These are phyloP conservation scores for Vaccinium myrtillus DNA, from an alignment of 148 eudicot species.

Conservation along the genomic window DNA sequence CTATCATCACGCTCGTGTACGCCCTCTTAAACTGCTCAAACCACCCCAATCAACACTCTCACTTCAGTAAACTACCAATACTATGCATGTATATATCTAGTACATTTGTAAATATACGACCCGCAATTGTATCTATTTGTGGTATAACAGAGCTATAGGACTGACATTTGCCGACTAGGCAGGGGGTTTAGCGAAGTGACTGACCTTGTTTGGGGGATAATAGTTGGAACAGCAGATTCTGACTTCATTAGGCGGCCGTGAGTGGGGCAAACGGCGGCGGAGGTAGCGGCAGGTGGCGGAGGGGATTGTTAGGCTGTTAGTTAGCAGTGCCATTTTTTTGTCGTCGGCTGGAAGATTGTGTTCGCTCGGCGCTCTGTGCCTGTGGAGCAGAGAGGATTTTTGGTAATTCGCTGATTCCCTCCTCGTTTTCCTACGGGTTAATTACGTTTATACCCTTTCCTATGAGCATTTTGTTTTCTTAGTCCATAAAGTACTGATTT, in stretches of 20 bases:
- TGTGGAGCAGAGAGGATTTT: too few relatives aligned
- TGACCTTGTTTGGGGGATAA: constrained; percentile 29
- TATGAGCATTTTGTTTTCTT: too few relatives aligned
- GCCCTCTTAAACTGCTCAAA: constrained; percentile 51
- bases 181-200: constrained; percentile 4
- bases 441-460: too few relatives aligned
- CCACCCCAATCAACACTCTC: not conserved
- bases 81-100: not conserved
- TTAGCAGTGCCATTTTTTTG: too few relatives aligned
- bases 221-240: constrained; percentile 21
- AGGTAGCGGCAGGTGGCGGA: not conserved
- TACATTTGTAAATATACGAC: not conserved
- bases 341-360: too few relatives aligned
- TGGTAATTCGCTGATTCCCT: too few relatives aligned
- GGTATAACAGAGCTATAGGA: not conserved
- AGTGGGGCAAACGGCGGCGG: constrained; percentile 4
- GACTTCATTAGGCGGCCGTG: constrained; percentile 10
- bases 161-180: not conserved
- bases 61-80: not conserved
- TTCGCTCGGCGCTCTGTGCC: too few relatives aligned
- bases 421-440: too few relatives aligned
- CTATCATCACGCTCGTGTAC: constrained; percentile 89
- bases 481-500: too few relatives aligned
- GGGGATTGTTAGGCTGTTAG: too few relatives aligned
- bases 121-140: not conserved